Base-by-base conservation (phyloP, 78 protist species). In the Tieghemostelium lacteum region DNA sequence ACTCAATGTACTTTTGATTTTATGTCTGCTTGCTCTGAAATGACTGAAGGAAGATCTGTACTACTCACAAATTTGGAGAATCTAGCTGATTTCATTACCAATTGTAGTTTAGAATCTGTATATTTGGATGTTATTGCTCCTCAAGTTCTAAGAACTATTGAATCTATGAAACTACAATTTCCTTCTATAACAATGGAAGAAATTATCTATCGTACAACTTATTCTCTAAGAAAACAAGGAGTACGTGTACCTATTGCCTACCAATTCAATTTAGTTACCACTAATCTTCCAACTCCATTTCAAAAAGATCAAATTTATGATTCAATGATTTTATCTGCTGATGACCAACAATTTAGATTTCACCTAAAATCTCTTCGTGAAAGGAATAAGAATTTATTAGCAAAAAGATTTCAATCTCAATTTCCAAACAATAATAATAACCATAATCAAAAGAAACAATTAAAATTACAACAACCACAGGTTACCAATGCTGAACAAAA, bases 191-290 rank as follows among this genome's bases (percentile, higher is more conserved):
- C 69, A 19, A 60, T 40, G 36, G 91, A 83, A 31, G 91, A 83
- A 33, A 54, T 63, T 12, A 83, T 83, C 31, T 83, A 83, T 33
- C 69, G 78, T 58, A 78, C 91, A 22, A 55, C 91, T 0, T 83
- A 69, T 69, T 8, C 39, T 19, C 50, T 83, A 22, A 28, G 78
- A 22, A 10, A 40, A 14, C 37, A 31, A 8, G 78, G 78, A n/a
- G 60, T 72, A 10, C 26, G 17, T 26, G 63, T 72, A 1, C 78
- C 78, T 26, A 50, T 31, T 20, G 5, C 19, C 4, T n/a, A n/a
- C n/a, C 52, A 45, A 45, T 10, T 14, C 10, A 14, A 6, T 14
- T 14, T 45, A 10, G 6, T 45, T 45, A 45, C 52, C 52, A 14
- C 52, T 14, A 45, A 45, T 45, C 6, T 10, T 45, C 10, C 52